Percentiles rank a stretch among this genome's conserved stretches.
Evolutionary conservation across 257 asterid genomes (phyloP).

Genomic region (Asclepias syriaca): DNA sequence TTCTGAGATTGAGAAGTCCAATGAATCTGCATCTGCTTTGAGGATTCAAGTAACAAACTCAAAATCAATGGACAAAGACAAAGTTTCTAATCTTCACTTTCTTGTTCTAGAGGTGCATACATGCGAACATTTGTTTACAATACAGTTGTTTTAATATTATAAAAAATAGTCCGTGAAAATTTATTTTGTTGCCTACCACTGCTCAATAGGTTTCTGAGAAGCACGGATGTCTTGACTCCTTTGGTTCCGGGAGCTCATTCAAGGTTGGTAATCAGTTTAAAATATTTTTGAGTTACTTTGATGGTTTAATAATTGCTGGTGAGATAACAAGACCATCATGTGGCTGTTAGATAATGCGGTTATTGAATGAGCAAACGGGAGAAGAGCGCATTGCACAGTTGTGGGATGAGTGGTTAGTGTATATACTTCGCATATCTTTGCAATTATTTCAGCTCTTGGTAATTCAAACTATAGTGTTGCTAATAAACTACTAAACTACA

Average conservation of each 20-base stretch:
- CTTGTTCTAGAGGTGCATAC: too few relatives aligned
- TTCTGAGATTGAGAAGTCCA: too few relatives aligned
- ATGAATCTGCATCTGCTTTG: too few relatives aligned
- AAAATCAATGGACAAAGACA: too few relatives aligned
- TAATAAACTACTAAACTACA: not conserved
- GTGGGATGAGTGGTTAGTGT: slow-evolving; percentile 84
- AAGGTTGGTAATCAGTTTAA: slow-evolving; percentile 49
- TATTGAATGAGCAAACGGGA: slow-evolving; percentile 83
- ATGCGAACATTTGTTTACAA: slow-evolving; percentile 2
- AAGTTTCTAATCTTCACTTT: too few relatives aligned
- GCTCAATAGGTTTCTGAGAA: slow-evolving; percentile 63
- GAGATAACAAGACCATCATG: slow-evolving; percentile 11
- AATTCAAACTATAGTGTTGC: not conserved
- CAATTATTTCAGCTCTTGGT: slow-evolving; percentile 1
- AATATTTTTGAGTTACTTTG: slow-evolving; percentile 19
- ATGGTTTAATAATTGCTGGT: slow-evolving; percentile 15
- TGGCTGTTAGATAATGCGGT: slow-evolving; percentile 60
- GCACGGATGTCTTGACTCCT: slow-evolving; percentile 35
- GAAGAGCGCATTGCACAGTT: slow-evolving; percentile 65
- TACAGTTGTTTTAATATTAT: slow-evolving; percentile 11
- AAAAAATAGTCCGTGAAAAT: slow-evolving; percentile 12
- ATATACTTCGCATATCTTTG: slow-evolving; percentile 4
- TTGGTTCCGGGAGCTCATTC: slow-evolving; percentile 43
- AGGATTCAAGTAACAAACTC: too few relatives aligned
- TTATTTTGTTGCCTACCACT: slow-evolving; percentile 9